Evolutionary conservation across 2,329 filamentous ascomycete species (phyloP).

Genomic region (Cryphonectria radicalis): DNA sequence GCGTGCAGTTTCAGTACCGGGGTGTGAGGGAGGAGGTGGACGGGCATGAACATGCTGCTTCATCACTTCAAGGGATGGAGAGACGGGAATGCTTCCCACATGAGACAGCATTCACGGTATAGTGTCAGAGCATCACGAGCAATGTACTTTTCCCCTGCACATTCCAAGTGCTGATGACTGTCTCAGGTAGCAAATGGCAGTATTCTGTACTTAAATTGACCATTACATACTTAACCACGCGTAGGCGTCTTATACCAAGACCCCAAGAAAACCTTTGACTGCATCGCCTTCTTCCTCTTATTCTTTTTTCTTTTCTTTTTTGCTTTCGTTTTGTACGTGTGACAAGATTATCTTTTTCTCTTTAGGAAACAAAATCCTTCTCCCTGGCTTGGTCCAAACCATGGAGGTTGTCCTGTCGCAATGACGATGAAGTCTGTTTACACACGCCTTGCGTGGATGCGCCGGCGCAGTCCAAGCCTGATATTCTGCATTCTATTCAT

Average conservation of each 20-base stretch:
- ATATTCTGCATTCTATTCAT: neutral
- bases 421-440: neutral
- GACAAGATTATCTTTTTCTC: neutral
- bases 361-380: neutral
- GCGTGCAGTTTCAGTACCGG: neutral
- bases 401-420: neutral
- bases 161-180: no score
- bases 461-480: neutral
- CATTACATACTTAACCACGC: no score
- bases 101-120: no score
- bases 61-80: no score
- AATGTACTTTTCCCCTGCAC: no score
- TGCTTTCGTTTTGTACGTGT: neutral
- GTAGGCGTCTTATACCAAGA: no score
- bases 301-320: neutral
- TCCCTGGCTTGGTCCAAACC: neutral
- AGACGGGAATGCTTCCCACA: no score
- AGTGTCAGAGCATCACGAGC: no score
- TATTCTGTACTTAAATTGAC: no score
- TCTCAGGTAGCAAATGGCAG: no score
- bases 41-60: no score
- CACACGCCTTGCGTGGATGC: neutral
- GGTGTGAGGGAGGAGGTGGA: no score
- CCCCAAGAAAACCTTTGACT: neutral
- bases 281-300: neutral